Percentiles rank a stretch among this genome's conserved stretches.
Evolutionary conservation across 2,329 filamentous ascomycete species (phyloP).

Genomic region (Periglandula ipomoeae): DNA sequence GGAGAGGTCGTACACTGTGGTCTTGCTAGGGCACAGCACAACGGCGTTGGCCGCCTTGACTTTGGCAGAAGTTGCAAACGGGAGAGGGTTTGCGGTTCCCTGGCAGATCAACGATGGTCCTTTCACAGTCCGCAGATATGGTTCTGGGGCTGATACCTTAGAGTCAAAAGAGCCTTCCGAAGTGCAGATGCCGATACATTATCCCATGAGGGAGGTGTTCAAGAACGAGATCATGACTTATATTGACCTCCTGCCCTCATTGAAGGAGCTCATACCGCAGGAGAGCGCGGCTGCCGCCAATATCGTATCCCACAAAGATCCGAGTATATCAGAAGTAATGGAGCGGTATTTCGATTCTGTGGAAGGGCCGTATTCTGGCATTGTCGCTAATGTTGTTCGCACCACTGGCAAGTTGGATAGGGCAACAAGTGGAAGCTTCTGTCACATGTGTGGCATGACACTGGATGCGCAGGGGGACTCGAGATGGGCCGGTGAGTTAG

Average conservation of each 20-base stretch:
- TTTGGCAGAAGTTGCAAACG: conserved; percentile 82
- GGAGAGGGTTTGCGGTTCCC: conserved; percentile 73
- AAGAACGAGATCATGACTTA: conserved; percentile 71
- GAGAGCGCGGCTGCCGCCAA: conserved; percentile 20
- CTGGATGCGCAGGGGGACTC: conserved; percentile 55
- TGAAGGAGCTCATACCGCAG: conserved; percentile 39
- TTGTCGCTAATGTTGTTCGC: conserved; percentile 90
- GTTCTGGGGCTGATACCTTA: conserved; percentile 14
- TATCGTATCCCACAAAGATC: conserved; percentile 59
- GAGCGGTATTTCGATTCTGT: conserved; percentile 73
- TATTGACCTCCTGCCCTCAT: conserved; percentile 41
- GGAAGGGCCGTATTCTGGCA: conserved; percentile 77
- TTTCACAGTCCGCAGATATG: conserved; percentile 25
- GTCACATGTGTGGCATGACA: conserved; percentile 61
- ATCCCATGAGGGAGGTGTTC: conserved; percentile 77
- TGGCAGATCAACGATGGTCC: conserved; percentile 73
- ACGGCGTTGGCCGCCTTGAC: conserved; percentile 80
- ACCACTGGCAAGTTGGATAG: conserved; percentile 75
- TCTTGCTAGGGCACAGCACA: conserved; percentile 80
- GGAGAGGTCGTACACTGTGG: conserved; percentile 50
- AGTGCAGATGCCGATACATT: conserved; percentile 46
- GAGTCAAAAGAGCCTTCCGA: conserved; percentile 10
- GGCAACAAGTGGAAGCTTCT: conserved; percentile 33
- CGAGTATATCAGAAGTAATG: conserved; percentile 90
- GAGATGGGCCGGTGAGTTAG: conserved; percentile 54